Evolutionary conservation across 495 filamentous ascomycete genomes (phyloP), one percentile per base, ranked within the genome.

Genomic region (Penicillium dipodomyicola): DNA sequence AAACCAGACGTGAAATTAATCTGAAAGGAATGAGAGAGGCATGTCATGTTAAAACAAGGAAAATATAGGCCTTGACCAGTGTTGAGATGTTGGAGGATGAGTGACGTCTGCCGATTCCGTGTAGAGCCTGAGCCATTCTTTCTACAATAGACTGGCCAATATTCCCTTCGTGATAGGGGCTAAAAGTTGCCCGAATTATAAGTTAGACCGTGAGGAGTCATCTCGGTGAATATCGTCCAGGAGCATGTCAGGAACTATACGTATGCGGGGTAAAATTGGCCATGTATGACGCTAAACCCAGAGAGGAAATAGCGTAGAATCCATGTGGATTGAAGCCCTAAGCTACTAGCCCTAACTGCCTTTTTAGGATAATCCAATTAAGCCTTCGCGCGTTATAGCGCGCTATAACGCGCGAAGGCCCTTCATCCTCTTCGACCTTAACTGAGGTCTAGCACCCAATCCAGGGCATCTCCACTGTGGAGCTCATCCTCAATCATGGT

Each of bases 1-100:
- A 51, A 51, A 42, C 25, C 32, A 56, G 48, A 43, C 19, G 48
- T 35, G 27, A 32, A 22, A 51, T 35, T 7, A 45, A 59, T 46
- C 46, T 27, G 45, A 57, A 47, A 56, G 15, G 56, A 46, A 49
- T 27, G 15, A 32, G 54, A 64, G 23, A 43, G 44, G 55, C 48
- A 65, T 69, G 59, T 60, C 60, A 65, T 63, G 63, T 60, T 61
- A 61, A 63, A 67, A 49, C 53, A 56, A 64, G 35, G 52, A 23
- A 51, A 54, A 61, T 51, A 51, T 42, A 48, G 9, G 39, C 32
- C 47, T 20, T 15, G 14, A 35, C 47, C 20, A 5, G 22, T 23
- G 22, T 23, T 23, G 22, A 23, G 3, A 23, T 23, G 4, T 23
- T 23, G 33, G 33, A 15, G 14, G 33, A 35, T 35, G 14, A 12